Conservation (phyloP, 2,329 filamentous ascomycete genomes). For the Nigrospora sphaerica region DNA sequence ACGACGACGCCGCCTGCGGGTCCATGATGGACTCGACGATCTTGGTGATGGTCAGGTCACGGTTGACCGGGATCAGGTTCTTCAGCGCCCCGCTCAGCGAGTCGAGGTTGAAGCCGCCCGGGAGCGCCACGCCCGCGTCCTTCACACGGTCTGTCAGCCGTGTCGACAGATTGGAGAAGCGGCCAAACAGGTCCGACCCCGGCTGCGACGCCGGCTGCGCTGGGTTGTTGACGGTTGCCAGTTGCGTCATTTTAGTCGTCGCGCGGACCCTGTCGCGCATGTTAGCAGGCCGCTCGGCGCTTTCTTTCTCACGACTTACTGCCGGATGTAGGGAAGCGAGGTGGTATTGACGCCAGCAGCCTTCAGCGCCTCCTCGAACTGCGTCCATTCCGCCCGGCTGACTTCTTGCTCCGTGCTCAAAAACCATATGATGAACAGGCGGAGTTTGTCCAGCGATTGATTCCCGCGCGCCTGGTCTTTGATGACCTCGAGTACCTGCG, state of each 20-base stretch:
- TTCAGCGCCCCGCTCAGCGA: constrained; percentile 93
- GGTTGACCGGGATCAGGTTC: constrained; percentile 94
- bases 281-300: constrained; percentile 12
- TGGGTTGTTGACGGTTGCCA: constrained; percentile 79
- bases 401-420: constrained; percentile 89
- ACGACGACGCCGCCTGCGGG: constrained; percentile 79
- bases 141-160: constrained; percentile 91
- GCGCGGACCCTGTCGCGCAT: constrained; percentile 64
- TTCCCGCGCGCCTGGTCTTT: constrained; percentile 76
- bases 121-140: constrained; percentile 72
- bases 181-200: constrained; percentile 76
- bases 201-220: constrained; percentile 54
- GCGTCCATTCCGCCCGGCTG: constrained; percentile 71
- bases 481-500: constrained; percentile 81
- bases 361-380: constrained; percentile 78
- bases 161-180: constrained; percentile 86
- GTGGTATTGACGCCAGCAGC: constrained; percentile 69
- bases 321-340: constrained; percentile 77
- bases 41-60: constrained; percentile 93
- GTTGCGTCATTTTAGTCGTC: constrained; percentile 96
- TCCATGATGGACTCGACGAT: constrained; percentile 99
- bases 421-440: constrained; percentile 95
- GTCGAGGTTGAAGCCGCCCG: constrained; percentile 74
- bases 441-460: constrained; percentile 79
- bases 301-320: constrained; percentile 42